Conservation (phyloP, 345 rosid genomes). For the Camelina neglecta region DNA sequence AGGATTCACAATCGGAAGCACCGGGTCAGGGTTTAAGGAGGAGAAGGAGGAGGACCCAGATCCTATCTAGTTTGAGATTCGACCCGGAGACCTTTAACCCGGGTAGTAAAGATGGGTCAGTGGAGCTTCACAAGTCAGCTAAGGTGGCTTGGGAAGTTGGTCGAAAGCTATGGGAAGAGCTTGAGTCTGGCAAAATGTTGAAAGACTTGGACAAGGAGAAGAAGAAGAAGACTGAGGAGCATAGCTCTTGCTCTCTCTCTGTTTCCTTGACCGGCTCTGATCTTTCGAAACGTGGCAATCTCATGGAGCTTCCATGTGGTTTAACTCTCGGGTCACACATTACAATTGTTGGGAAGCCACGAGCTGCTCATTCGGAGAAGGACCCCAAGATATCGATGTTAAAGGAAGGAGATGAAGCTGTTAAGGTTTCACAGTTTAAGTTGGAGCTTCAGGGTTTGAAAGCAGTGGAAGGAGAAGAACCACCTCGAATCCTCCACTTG, state of each 20-base stretch:
- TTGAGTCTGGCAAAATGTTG: slow-evolving; percentile 51
- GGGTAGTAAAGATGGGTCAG: slow-evolving; percentile 49
- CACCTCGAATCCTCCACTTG: slow-evolving; percentile 82
- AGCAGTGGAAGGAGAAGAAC: slow-evolving; percentile 84
- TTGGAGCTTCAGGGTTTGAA: slow-evolving; percentile 85
- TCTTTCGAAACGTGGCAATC: slow-evolving; percentile 48
- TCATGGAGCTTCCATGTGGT: slow-evolving; percentile 80
- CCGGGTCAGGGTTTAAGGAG: slow-evolving; percentile 27
- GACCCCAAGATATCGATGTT: slow-evolving; percentile 62
- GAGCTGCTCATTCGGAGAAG: slow-evolving; percentile 59
- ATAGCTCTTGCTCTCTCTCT: slow-evolving; percentile 56
- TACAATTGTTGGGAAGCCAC: slow-evolving; percentile 75
- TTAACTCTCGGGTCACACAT: slow-evolving; percentile 82
- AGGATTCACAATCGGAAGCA: slow-evolving; percentile 43
- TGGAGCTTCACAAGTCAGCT: slow-evolving; percentile 70
- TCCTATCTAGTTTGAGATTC: slow-evolving; percentile 59
- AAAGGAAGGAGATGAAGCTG: slow-evolving; percentile 55
- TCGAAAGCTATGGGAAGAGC: slow-evolving; percentile 63
- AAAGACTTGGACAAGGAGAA: slow-evolving; percentile 24
- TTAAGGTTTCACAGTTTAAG: slow-evolving; percentile 79
- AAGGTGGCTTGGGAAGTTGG: slow-evolving; percentile 73
- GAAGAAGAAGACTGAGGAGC: slow-evolving; percentile 46
- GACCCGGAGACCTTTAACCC: slow-evolving; percentile 57
- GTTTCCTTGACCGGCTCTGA: slow-evolving; percentile 60
- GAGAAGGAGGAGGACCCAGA: slow-evolving; percentile 5